These are phyloP conservation scores for Cupressus sempervirens DNA, from an alignment of 75 land plant species.

Conservation along the genomic window DNA sequence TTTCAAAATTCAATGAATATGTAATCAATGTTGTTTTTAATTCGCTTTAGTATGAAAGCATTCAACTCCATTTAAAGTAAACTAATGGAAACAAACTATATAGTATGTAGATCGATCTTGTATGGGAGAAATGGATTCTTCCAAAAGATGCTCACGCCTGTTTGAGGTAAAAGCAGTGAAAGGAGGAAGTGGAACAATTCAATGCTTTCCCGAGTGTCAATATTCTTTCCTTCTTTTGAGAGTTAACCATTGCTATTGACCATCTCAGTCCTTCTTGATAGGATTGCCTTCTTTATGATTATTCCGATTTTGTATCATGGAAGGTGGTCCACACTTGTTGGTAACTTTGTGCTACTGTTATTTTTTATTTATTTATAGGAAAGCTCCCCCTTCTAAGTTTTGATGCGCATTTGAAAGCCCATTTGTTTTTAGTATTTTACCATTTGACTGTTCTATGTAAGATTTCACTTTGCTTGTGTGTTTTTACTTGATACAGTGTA, in stretches of 20 bases:
- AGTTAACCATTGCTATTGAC: not conserved
- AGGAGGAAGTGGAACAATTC: not conserved
- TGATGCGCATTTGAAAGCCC: not conserved
- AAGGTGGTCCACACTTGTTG: not conserved
- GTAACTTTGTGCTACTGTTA: too few relatives aligned
- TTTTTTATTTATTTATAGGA: too few relatives aligned
- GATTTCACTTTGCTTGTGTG: not conserved
- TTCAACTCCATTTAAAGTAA: not conserved
- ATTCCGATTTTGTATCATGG: not conserved
- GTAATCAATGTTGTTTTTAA: not conserved
- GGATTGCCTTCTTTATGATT: not conserved
- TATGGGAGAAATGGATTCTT: not conserved
- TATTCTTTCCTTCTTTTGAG: not conserved
- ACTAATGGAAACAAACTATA: not conserved
- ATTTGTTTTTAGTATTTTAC: not conserved
- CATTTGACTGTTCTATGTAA: not conserved
- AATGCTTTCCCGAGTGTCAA: not conserved
- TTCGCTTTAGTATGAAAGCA: not conserved
- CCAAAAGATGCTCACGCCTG: not conserved
- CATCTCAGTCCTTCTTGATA: not conserved
- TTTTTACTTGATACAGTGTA: not conserved
- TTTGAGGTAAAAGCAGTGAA: not conserved
- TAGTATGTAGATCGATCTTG: not conserved
- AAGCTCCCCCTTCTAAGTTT: too few relatives aligned
- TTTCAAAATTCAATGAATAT: not conserved